Evolutionary conservation across 1,284 basidiomycete species (phyloP).

Genomic region (Pyrrhoderma lamaoense): DNA sequence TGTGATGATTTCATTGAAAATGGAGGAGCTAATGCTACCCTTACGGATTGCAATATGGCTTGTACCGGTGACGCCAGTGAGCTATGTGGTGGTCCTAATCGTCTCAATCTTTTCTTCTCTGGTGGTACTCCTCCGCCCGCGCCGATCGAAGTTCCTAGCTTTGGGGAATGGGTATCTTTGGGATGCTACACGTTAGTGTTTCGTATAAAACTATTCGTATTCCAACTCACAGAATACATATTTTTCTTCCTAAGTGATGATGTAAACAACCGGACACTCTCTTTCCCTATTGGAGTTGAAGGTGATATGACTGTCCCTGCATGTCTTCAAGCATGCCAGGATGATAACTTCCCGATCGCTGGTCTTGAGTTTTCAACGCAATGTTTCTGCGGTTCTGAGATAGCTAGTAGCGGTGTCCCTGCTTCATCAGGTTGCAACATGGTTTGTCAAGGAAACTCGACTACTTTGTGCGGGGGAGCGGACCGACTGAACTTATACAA

Average conservation of each 20-base stretch:
- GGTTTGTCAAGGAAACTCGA: slow-evolving; percentile 52
- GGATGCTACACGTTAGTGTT: slow-evolving; percentile 54
- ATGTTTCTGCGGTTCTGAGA: slow-evolving; percentile 47
- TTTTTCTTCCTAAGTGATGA: slow-evolving; percentile 22
- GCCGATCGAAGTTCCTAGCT: slow-evolving; percentile 40
- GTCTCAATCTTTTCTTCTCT: slow-evolving; percentile 59
- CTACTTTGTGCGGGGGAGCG: slow-evolving; percentile 63
- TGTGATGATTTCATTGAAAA: slow-evolving; percentile 21
- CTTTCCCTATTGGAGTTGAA: slow-evolving; percentile 16
- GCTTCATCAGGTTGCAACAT: slow-evolving; percentile 48
- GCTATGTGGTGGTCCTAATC: slow-evolving; percentile 50
- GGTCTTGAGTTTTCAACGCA: slow-evolving; percentile 33
- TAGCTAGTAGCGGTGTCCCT: slow-evolving; percentile 40
- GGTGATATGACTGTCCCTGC: slow-evolving; percentile 25
- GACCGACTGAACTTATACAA: slow-evolving; percentile 52
- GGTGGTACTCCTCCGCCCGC: slow-evolving; percentile 46
- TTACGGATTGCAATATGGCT: slow-evolving; percentile 43
- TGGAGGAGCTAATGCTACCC: slow-evolving; percentile 16
- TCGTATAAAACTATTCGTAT: slow-evolving; percentile 28
- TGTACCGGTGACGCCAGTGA: slow-evolving; percentile 55
- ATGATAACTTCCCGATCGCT: slow-evolving; percentile 22
- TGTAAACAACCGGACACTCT: slow-evolving; percentile 20
- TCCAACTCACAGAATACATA: slow-evolving; percentile 44
- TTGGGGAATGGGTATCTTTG: slow-evolving; percentile 55
- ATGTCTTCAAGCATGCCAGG: slow-evolving; percentile 23